These are phyloP conservation scores for Dichotomopilus funicola DNA, from an alignment of 2,329 filamentous ascomycete genomes.

Conservation along the genomic window DNA sequence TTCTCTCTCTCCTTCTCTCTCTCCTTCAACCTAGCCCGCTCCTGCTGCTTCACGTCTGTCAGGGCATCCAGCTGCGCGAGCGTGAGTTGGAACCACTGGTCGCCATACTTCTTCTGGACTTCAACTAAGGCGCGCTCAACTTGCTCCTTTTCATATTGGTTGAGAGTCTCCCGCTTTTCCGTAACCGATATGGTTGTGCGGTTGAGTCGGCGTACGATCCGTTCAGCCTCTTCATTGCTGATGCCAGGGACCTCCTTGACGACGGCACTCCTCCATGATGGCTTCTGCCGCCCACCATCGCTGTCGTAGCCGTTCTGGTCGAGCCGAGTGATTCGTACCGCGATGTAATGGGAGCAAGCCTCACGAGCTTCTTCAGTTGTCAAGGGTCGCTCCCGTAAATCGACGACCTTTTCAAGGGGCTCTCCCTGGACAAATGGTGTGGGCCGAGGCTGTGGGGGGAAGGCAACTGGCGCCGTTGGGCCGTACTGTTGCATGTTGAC, in stretches of 20 bases:
- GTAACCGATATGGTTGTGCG: constrained; percentile 26
- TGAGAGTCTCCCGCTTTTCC: constrained; percentile 39
- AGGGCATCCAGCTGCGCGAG: constrained; percentile 41
- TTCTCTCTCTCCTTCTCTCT: constrained; percentile 13
- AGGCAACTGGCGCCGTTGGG: background rate
- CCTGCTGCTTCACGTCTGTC: constrained; percentile 24
- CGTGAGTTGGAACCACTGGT: constrained; percentile 35
- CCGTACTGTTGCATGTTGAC: constrained; percentile 2
- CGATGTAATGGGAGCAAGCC: constrained; percentile 34
- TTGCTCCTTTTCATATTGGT: constrained; percentile 34
- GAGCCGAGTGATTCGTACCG: constrained; percentile 38
- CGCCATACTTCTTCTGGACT: constrained; percentile 32
- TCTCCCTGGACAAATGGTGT: too few species aligned
- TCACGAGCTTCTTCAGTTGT: constrained; percentile 35
- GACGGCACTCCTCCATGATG: constrained; percentile 37
- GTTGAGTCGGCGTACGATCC: constrained; percentile 35
- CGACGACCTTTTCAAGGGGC: constrained; percentile 10
- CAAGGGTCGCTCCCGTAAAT: constrained; percentile 32
- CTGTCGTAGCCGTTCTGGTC: constrained; percentile 28
- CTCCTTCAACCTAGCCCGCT: constrained; percentile 16
- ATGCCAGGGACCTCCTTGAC: constrained; percentile 31
- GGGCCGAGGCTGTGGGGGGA: too few species aligned
- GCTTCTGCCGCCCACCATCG: constrained; percentile 28
- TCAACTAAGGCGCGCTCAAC: constrained; percentile 34
- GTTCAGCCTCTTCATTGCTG: constrained; percentile 32